phyloP scores from a whole-genome alignment of 164 flowering plant genomes.

The Pachysandra terminalis region DNA sequence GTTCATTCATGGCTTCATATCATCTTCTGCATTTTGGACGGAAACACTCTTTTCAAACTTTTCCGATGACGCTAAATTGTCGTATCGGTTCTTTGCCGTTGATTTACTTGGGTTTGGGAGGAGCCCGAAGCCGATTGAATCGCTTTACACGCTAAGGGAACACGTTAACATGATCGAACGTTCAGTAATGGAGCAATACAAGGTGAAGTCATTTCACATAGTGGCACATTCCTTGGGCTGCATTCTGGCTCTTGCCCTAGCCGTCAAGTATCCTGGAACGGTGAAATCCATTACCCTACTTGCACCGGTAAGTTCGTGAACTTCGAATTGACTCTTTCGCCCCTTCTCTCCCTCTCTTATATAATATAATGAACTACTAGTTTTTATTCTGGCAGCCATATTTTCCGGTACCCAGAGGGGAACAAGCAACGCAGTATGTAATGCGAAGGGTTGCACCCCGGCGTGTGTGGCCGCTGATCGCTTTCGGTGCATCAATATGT shows the following conservation, averaged over 20 bases:
- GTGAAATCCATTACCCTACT: slow-evolving; percentile 84
- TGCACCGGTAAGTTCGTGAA: slow-evolving; percentile 65
- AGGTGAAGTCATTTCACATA: slow-evolving; percentile 81
- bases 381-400: slow-evolving; percentile 56
- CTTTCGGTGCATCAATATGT: slow-evolving; percentile 76
- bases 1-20: no score
- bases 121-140: slow-evolving; percentile 90
- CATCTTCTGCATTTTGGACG: slow-evolving; percentile 91
- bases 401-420: slow-evolving; percentile 80
- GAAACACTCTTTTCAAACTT: slow-evolving; percentile 89
- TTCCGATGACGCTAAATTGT: slow-evolving; percentile 48
- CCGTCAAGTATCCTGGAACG: slow-evolving; percentile 65
- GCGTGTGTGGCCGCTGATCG: slow-evolving; percentile 82
- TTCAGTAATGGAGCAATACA: slow-evolving; percentile 61
- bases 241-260: slow-evolving; percentile 86
- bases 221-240: no score
- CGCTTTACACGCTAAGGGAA: slow-evolving; percentile 79
- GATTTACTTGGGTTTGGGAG: slow-evolving; percentile 96
- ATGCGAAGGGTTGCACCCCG: no score
- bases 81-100: slow-evolving; percentile 62
- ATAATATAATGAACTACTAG: neutral
- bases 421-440: slow-evolving; percentile 61
- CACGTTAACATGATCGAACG: slow-evolving; percentile 88
- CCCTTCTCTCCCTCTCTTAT: neutral
- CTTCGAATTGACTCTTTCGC: neutral